Conservation (phyloP, 2,329 filamentous ascomycete genomes). For the Stenocarpella maydis region DNA sequence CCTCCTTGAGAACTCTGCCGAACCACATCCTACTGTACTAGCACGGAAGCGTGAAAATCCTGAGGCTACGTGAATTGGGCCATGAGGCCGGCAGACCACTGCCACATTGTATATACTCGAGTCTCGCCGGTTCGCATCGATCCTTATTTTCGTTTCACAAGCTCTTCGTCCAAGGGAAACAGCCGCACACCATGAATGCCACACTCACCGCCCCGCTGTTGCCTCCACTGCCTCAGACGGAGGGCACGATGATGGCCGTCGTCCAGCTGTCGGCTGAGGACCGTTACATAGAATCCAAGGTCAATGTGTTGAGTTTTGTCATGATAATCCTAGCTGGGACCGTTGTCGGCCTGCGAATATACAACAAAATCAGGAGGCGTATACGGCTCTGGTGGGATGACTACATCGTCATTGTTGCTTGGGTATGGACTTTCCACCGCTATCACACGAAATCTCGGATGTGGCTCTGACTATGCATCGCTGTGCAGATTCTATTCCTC, state of each 20-base stretch:
- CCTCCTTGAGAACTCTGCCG: conserved; percentile 14
- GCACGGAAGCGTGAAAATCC: not conserved
- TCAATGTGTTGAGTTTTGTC: conserved; percentile 9
- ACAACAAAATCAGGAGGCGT: conserved; percentile 23
- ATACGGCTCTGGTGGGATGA: conserved; percentile 26
- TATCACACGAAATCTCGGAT: not conserved
- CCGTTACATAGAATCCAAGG: conserved; percentile 8
- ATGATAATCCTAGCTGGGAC: not conserved
- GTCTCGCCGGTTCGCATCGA: not conserved
- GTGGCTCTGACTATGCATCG: not conserved
- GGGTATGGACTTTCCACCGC: not conserved
- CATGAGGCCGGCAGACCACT: not conserved
- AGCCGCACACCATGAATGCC: not conserved
- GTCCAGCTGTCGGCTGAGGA: conserved; percentile 9
- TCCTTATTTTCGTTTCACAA: conserved; percentile 6
- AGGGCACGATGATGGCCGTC: not conserved
- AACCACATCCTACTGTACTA: not conserved
- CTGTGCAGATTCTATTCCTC: not conserved
- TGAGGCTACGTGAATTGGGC: not conserved
- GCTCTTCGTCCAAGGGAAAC: conserved; percentile 13
- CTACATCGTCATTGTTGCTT: conserved; percentile 25
- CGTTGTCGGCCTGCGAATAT: conserved; percentile 23
- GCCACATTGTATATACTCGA: not conserved
- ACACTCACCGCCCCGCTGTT: conserved; percentile 1
- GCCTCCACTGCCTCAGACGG: not conserved